Percentiles rank a stretch among this genome's conserved stretches.
Conservation (phyloP, 2,329 filamentous ascomycete species). For the Fulvia fulva region DNA sequence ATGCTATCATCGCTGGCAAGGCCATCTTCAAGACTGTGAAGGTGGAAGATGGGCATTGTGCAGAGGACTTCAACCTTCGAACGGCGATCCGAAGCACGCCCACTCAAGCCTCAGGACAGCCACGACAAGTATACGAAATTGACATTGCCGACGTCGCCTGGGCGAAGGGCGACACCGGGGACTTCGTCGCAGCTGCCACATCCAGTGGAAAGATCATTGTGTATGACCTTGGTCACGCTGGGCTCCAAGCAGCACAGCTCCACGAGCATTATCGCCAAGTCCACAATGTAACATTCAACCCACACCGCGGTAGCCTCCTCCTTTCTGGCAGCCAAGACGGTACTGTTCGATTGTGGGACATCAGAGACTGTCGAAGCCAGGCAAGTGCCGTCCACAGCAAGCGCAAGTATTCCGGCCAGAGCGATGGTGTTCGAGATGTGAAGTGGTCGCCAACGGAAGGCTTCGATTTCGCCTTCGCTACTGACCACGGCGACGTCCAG, state of each 20-base stretch:
- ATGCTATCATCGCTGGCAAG: constrained; percentile 61
- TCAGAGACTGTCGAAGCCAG: constrained; percentile 49
- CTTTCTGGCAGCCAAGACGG: constrained; percentile 63
- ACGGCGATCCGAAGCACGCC: constrained; percentile 57
- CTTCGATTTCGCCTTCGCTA: constrained; percentile 60
- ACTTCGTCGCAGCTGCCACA: constrained; percentile 60
- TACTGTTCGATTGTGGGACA: constrained; percentile 61
- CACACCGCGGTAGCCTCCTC: constrained; percentile 56
- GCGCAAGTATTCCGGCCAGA: constrained; percentile 53
- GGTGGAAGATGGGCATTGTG: constrained; percentile 52
- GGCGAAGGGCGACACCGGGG: constrained; percentile 59
- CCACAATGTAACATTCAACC: constrained; percentile 63
- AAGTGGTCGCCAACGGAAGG: constrained; percentile 63
- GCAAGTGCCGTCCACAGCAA: constrained; percentile 52
- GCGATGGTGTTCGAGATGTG: constrained; percentile 59
- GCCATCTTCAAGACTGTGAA: constrained; percentile 64
- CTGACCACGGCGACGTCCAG: constrained; percentile 61
- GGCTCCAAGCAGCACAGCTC: constrained; percentile 58
- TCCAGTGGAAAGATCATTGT: constrained; percentile 62
- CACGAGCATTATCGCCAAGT: constrained; percentile 64
- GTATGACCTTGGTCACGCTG: constrained; percentile 60
- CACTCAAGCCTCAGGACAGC: constrained; percentile 46
- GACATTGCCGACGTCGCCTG: constrained; percentile 64
- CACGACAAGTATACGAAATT: constrained; percentile 47
- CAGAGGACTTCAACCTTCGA: constrained; percentile 62